Percentiles rank a stretch among this genome's conserved stretches.
Conservation (phyloP, 176 grass and related monocot genomes). For the Oryza officinalis region DNA sequence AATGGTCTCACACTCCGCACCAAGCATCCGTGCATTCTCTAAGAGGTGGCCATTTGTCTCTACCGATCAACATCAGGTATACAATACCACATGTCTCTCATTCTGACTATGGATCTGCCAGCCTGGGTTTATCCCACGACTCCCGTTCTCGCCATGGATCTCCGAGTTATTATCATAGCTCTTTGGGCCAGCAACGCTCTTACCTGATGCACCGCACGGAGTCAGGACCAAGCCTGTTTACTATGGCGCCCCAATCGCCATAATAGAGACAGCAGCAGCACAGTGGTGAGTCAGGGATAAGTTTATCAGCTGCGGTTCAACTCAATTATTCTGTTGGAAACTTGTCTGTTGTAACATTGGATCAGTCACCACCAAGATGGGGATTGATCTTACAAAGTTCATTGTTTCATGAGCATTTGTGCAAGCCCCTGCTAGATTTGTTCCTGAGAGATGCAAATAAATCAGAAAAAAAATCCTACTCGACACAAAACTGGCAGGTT, state of each 20-base stretch:
- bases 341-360: conserved; percentile 41
- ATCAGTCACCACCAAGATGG: conserved; percentile 72
- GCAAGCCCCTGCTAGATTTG: neutral
- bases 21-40: conserved; percentile 30
- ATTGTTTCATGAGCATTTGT: neutral
- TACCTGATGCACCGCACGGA: conserved; percentile 36
- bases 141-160: conserved; percentile 36
- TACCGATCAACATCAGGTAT: conserved; percentile 49
- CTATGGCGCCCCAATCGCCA: conserved; percentile 37
- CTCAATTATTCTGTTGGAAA: conserved; percentile 45
- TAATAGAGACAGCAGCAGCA: conserved; percentile 30
- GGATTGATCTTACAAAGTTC: conserved; percentile 38
- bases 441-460: neutral
- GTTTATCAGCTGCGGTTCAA: conserved; percentile 43
- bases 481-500: neutral
- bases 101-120: conserved; percentile 33
- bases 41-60: conserved; percentile 42
- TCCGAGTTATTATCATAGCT: conserved; percentile 51
- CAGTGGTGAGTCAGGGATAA: conserved; percentile 3
- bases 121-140: conserved; percentile 34
- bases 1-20: conserved; percentile 42
- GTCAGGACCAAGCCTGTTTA: conserved; percentile 47
- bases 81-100: conserved; percentile 18
- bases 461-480: neutral
- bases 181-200: conserved; percentile 44